Evolutionary conservation across 1,139 yeast genomes (phyloP).

Genomic region (Hansenula sp.): DNA sequence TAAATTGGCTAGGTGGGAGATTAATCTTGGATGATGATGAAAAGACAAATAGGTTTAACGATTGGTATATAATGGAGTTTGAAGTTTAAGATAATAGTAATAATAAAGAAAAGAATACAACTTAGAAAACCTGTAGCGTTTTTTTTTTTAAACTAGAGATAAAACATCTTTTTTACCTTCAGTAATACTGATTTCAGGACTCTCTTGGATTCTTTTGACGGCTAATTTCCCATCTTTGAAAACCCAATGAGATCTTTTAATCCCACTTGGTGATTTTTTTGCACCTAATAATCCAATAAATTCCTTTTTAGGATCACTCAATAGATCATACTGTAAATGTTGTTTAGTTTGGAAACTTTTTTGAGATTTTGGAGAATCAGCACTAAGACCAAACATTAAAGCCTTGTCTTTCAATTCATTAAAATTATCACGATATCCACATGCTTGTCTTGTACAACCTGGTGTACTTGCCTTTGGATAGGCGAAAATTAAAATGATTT

Average conservation of each 20-base stretch:
- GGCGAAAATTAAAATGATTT: constrained; percentile 62
- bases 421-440: constrained; percentile 75
- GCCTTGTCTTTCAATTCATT: constrained; percentile 50
- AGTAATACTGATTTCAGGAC: constrained; percentile 74
- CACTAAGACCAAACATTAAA: constrained; percentile 63
- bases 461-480: constrained; percentile 95
- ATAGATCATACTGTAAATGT: constrained; percentile 63
- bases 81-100: constrained; percentile 12
- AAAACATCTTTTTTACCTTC: constrained; percentile 56
- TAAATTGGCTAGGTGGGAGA: constrained; percentile 24
- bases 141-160: constrained; percentile 7
- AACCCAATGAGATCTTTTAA: constrained; percentile 86
- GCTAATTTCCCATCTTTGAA: constrained; percentile 73
- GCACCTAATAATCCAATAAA: constrained; percentile 80
- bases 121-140: too few relatives aligned
- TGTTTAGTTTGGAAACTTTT: constrained; percentile 72
- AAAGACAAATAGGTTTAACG: constrained; percentile 18
- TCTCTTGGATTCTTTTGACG: constrained; percentile 60
- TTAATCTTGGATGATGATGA: constrained; percentile 16
- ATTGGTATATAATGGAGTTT: constrained; percentile 25
- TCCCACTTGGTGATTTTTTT: constrained; percentile 63
- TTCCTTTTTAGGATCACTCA: constrained; percentile 71
- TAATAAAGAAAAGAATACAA: too few relatives aligned
- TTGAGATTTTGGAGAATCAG: constrained; percentile 75
- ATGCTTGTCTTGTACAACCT: constrained; percentile 91